Conservation (phyloP, 148 eudicot species). For the Fagopyrum homotropicum region DNA sequence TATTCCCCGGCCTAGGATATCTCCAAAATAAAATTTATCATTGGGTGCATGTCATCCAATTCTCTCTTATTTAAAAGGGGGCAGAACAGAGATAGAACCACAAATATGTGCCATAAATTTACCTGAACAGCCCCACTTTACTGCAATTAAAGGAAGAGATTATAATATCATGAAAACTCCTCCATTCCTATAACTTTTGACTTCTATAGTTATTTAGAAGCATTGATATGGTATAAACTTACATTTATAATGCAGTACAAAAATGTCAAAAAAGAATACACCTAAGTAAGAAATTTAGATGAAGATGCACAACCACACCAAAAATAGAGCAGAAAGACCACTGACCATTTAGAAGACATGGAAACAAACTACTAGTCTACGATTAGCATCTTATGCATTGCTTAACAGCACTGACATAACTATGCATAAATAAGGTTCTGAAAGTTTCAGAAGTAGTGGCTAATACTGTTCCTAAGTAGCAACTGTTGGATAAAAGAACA, state of each 20-base stretch:
- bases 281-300: background rate
- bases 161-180: background rate
- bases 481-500: background rate
- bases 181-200: background rate
- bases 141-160: background rate
- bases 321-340: background rate
- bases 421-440: background rate
- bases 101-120: background rate
- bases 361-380: background rate
- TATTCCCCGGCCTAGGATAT: too few relatives aligned
- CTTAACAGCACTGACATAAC: background rate
- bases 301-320: background rate
- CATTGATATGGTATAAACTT: background rate
- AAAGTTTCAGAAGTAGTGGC: background rate
- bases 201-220: conserved; percentile 1
- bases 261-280: background rate
- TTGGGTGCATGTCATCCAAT: too few relatives aligned
- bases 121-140: background rate
- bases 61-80: background rate
- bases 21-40: too few relatives aligned
- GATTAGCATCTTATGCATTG: background rate
- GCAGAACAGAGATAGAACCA: background rate
- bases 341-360: background rate
- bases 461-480: background rate
- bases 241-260: background rate